Conservation (phyloP, 2,329 filamentous ascomycete genomes). For the Apiospora arundinis region DNA sequence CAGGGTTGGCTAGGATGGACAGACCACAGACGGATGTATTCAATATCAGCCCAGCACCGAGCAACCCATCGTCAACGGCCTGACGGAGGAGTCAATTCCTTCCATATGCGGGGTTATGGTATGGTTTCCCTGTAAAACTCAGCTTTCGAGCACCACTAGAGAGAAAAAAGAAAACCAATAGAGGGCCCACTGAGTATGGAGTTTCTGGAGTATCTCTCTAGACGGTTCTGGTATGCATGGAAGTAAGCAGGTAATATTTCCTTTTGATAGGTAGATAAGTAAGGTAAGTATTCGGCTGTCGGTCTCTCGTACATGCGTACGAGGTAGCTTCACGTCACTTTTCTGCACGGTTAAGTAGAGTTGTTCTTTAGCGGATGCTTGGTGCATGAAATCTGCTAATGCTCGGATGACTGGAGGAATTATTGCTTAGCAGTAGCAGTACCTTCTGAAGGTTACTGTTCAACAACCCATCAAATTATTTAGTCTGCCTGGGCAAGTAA, state of each 20-base stretch:
- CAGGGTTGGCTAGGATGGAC: neutral
- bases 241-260: neutral
- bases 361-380: neutral
- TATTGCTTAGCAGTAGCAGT: no score
- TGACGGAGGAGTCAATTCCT: constrained; percentile 13
- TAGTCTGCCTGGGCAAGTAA: neutral
- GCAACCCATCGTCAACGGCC: neutral
- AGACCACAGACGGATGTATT: neutral
- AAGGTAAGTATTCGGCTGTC: neutral
- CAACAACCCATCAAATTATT: neutral
- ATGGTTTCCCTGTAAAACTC: constrained; percentile 9
- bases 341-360: neutral
- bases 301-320: neutral
- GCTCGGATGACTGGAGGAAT: neutral
- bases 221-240: neutral
- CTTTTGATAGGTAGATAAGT: neutral
- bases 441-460: no score
- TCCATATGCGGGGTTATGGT: constrained; percentile 13
- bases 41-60: neutral
- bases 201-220: neutral
- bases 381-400: neutral
- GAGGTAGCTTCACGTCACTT: constrained; percentile 5
- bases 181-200: neutral
- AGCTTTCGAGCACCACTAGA: neutral
- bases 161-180: neutral